Evolutionary conservation across 139 green algal species (phyloP), one percentile per base, ranked within the genome.

Genomic region (Desmodesmus armatus): DNA sequence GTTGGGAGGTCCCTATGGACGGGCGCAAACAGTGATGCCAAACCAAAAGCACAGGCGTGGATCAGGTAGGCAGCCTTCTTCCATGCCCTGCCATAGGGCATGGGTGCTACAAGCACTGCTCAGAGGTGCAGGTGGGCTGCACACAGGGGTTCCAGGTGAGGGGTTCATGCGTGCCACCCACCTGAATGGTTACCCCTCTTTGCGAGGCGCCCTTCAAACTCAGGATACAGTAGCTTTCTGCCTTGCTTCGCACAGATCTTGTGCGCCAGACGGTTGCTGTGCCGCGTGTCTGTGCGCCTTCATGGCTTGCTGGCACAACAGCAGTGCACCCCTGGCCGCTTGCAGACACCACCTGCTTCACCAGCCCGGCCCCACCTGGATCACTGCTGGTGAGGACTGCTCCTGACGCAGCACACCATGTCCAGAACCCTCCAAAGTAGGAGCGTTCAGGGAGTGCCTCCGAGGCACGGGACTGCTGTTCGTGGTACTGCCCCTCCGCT

Each of bases 141-240:
- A 3, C 21, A 13, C 29, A 47, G 15, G 41, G 33, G n/a, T n/a
- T 0, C n/a, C 4, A 11, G 29, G 11, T n/a, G 35, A n/a, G n/a
- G n/a, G n/a, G n/a, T n/a, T n/a, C n/a, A n/a, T n/a, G n/a, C n/a
- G n/a, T n/a, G n/a, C n/a, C n/a, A n/a, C 75, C 71, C 35, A 82
- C 76, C 76, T 73, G 78, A 11, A 76, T 62, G 23, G 63, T 65
- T 25, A 75, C 41, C 19, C 35, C 43, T 41, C 35, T 76, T 25
- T 60, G 33, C 11, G 62, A 44, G 25, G 35, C 27, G 17, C 29
- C 73, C 9, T 55, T 71, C 11, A 84, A 62, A 62, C 77, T 62
- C 62, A 84, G 63, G n/a, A 84, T 76, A 27, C 40, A 55, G 37
- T 77, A 84, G n/a, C 39, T 76, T 31, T 84, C 78, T 33, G 35